Percentiles rank a stretch among this genome's conserved stretches.
phyloP scores from a whole-genome alignment of 2,329 filamentous ascomycete species.

The Talaromyces sp. region DNA sequence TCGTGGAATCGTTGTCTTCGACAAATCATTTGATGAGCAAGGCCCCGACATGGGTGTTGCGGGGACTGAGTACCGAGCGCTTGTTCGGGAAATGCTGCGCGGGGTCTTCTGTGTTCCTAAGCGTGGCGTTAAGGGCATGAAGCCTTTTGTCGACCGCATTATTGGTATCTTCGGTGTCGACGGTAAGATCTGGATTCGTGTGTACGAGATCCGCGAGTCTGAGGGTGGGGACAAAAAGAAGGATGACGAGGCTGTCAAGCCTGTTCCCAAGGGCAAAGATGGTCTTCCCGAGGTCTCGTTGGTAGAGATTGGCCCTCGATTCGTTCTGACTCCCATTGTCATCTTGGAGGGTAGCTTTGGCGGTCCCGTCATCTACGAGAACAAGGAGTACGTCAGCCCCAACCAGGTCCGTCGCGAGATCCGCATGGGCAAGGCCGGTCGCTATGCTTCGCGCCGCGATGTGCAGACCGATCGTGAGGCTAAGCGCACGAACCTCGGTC shows the following conservation, averaged over 20 bases:
- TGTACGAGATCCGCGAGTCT: conserved; percentile 89
- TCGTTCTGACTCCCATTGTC: conserved; percentile 90
- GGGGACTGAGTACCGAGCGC: conserved; percentile 47
- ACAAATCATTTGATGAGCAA: conserved; percentile 78
- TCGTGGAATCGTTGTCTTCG: conserved; percentile 87
- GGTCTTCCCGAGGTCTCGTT: conserved; percentile 75
- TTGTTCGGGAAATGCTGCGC: conserved; percentile 81
- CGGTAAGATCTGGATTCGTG: conserved; percentile 93
- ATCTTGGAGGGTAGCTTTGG: conserved; percentile 95
- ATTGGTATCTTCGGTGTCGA: conserved; percentile 90
- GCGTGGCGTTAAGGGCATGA: conserved; percentile 76
- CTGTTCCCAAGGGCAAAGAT: conserved; percentile 49
- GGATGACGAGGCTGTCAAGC: conserved; percentile 44
- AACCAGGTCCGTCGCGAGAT: conserved; percentile 90
- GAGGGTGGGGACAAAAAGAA: conserved; percentile 61
- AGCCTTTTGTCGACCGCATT: conserved; percentile 95
- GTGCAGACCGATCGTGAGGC: conserved; percentile 70
- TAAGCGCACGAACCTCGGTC: conserved; percentile 75
- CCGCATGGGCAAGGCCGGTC: conserved; percentile 72
- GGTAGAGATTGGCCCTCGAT: conserved; percentile 90
- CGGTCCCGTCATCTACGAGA: conserved; percentile 96
- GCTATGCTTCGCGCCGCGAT: conserved; percentile 77
- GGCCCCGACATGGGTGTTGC: conserved; percentile 70
- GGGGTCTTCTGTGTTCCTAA: conserved; percentile 93
- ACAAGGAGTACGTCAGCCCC: conserved; percentile 94